A percentile compares a stretch with the other conserved stretches of the same genome.
phyloP scores from a whole-genome alignment of 129 eudicot species.

The Glebionis coronaria region DNA sequence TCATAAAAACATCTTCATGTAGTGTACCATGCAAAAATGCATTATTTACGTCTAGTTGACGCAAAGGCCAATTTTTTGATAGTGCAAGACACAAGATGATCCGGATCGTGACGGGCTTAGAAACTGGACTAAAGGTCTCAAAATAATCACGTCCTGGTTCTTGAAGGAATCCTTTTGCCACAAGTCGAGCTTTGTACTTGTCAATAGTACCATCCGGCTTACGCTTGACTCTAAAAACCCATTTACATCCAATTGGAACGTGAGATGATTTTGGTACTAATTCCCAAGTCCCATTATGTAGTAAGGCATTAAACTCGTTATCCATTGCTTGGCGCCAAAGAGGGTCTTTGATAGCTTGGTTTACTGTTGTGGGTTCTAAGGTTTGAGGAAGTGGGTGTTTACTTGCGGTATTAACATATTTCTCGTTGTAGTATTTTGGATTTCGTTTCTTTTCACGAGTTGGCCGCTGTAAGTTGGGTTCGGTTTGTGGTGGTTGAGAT shows the following conservation, averaged over 20 bases:
- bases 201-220: background rate
- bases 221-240: background rate
- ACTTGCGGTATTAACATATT: background rate
- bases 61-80: background rate
- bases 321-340: slow-evolving; percentile 19
- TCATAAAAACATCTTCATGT: background rate
- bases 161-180: background rate
- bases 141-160: background rate
- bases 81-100: background rate
- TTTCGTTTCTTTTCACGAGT: background rate
- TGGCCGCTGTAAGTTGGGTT: background rate
- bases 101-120: background rate
- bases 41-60: background rate
- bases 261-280: background rate
- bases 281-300: slow-evolving; percentile 18
- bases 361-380: background rate
- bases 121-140: background rate
- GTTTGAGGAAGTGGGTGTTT: background rate
- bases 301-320: slow-evolving; percentile 14
- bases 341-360: slow-evolving; percentile 17
- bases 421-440: background rate
- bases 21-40: background rate
- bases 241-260: background rate
- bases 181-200: background rate
- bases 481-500: too few relatives aligned